Percentiles rank a stretch among this genome's conserved stretches.
phyloP scores from a whole-genome alignment of 2,329 filamentous ascomycete species.

The Chaetomium olivaceum region DNA sequence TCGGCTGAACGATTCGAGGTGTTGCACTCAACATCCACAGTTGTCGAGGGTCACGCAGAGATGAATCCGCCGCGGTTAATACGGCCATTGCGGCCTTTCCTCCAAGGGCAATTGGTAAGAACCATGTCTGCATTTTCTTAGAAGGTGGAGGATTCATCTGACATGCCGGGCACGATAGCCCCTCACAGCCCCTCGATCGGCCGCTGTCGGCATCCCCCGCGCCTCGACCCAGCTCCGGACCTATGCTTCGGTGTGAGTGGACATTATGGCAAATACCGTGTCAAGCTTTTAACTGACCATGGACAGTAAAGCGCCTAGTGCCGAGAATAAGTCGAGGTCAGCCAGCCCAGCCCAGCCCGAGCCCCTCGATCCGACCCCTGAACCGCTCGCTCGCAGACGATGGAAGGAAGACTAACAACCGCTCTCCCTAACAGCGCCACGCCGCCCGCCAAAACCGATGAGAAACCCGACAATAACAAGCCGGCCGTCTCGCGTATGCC shows the following conservation, averaged over 20 bases:
- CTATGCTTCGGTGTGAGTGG: conserved; percentile 33
- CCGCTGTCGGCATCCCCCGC: conserved; percentile 24
- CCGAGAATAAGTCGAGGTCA: conserved; percentile 20
- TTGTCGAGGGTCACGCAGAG: conserved; percentile 31
- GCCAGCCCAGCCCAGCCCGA: conserved; percentile 7
- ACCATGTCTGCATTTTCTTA: not conserved
- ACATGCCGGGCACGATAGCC: conserved; percentile 27
- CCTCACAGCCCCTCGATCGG: conserved; percentile 29
- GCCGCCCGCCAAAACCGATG: conserved; percentile 2
- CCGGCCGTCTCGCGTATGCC: conserved; percentile 58
- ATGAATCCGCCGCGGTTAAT: conserved; percentile 42
- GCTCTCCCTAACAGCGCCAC: not conserved
- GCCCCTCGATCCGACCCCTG: not conserved
- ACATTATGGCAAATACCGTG: not conserved
- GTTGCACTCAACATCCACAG: conserved; percentile 22
- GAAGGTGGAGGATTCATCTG: conserved; percentile 7
- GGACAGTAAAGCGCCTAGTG: conserved; percentile 15
- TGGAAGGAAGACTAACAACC: not conserved
- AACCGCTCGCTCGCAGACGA: not conserved
- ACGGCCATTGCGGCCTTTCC: conserved; percentile 39
- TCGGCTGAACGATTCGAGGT: conserved; percentile 20
- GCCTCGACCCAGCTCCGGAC: conserved; percentile 30
- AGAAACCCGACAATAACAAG: not conserved
- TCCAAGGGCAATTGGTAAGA: conserved; percentile 38
- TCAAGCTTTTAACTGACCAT: conserved; percentile 5